Evolutionary conservation across 805 yeast species (phyloP), one percentile per base, ranked within the genome.

Genomic region (Candida nitratophila): DNA sequence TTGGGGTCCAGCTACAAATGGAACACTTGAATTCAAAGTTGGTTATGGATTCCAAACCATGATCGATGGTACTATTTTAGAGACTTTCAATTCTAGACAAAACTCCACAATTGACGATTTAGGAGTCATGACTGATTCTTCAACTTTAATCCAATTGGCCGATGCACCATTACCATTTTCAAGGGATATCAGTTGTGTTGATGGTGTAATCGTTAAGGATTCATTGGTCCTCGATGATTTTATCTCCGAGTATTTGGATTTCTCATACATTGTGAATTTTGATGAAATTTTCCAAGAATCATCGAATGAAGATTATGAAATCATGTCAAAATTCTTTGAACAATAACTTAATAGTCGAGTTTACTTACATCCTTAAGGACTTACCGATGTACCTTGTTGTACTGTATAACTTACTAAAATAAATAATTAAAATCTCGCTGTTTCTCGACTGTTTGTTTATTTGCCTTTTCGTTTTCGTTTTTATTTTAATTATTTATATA

Each of bases 131-230:
- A 48, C 50, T 9, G 48, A 47, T 14, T 39, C 43, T 33, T 24
- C 36, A 9, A 41, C 44, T 26, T 40, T 39, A 12, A 47, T 44
- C 37, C 16, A 17, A 11, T 19, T 26, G 7, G 41, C 34, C 17
- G 29, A 24, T n/a, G 37, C 33, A 3, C 42, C 46, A 29, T 19
- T 46, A 12, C 53, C 53, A 36, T 50, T 39, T 42, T 17, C 46
- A 19, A 50, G 53, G 44, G 35, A 46, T 19, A 45, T 50, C 29
- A 41, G 45, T 14, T 50, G 44, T 30, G 49, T 40, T 26, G 34
- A 50, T 41, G 53, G 53, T 15, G 30, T 45, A 29, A 43, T 50
- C 41, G 43, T 47, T 15, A 48, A 46, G 24, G 53, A 50, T 37
- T 30, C 50, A 15, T 16, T 4, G 10, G 39, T 36, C 7, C 14